Conservation (phyloP, 2,329 filamentous ascomycete genomes). For the Aspergillus melleus region DNA sequence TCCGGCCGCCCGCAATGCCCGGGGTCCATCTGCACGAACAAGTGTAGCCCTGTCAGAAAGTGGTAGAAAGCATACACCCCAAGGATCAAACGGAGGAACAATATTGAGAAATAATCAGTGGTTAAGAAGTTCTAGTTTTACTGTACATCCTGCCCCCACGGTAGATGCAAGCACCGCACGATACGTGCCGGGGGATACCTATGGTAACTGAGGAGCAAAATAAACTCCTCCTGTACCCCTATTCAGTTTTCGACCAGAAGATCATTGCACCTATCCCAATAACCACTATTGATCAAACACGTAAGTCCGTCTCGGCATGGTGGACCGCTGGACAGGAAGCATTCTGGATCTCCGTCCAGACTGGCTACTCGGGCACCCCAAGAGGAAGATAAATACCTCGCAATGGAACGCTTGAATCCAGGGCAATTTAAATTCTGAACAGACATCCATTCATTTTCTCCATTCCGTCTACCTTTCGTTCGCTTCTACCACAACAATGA, state of each 20-base stretch:
- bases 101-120: neutral
- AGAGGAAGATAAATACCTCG: neutral
- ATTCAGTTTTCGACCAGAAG: neutral
- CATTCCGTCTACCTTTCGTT: neutral
- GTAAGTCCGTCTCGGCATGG: neutral
- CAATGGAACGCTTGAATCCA: neutral
- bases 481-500: constrained; percentile 4
- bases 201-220: neutral
- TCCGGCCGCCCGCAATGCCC: neutral
- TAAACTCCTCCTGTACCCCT: neutral
- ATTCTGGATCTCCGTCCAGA: neutral
- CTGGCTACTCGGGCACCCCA: neutral
- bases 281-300: neutral
- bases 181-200: too few species aligned
- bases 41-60: neutral
- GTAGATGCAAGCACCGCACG: too few species aligned
- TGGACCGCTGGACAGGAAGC: neutral
- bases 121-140: neutral
- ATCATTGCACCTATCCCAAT: neutral
- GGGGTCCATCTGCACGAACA: neutral
- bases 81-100: neutral
- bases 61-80: neutral
- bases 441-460: neutral
- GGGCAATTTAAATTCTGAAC: neutral
- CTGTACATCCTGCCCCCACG: neutral